Conservation (phyloP, 2,329 filamentous ascomycete species). For the Colletotrichum liriopes region DNA sequence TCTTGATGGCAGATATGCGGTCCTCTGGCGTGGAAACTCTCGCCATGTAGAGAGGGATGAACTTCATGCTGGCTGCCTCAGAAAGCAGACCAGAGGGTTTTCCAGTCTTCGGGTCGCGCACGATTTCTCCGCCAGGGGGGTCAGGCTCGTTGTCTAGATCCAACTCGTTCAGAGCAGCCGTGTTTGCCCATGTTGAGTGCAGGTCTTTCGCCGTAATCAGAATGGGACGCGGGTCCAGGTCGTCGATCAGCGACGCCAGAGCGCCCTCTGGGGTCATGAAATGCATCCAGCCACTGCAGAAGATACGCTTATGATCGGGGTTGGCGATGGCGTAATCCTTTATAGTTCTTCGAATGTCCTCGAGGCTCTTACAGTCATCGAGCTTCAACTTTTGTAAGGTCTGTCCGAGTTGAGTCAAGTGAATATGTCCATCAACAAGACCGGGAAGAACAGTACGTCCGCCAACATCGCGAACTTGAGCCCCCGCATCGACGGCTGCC, state of each 20-base stretch:
- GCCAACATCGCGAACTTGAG: slow-evolving; percentile 46
- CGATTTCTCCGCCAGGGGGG: slow-evolving; percentile 61
- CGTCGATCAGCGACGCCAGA: slow-evolving; percentile 66
- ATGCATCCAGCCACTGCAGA: slow-evolving; percentile 71
- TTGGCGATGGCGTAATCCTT: slow-evolving; percentile 60
- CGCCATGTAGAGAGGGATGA: slow-evolving; percentile 68
- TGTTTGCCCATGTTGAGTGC: slow-evolving; percentile 71
- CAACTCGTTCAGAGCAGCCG: slow-evolving; percentile 65
- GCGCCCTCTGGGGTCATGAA: slow-evolving; percentile 67
- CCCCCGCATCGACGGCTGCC: slow-evolving; percentile 46
- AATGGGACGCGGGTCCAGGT: slow-evolving; percentile 66
- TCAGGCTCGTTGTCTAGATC: slow-evolving; percentile 62
- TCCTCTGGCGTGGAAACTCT: slow-evolving; percentile 63
- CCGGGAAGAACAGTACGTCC: slow-evolving; percentile 65
- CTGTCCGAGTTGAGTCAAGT: slow-evolving; percentile 69
- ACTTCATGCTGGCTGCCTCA: slow-evolving; percentile 61
- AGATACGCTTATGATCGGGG: slow-evolving; percentile 60
- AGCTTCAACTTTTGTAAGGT: slow-evolving; percentile 67
- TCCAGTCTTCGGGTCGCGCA: slow-evolving; percentile 61
- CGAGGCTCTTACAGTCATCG: slow-evolving; percentile 60
- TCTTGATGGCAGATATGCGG: slow-evolving; percentile 61
- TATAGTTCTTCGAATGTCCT: slow-evolving; percentile 65
- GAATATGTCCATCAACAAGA: slow-evolving; percentile 73
- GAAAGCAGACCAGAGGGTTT: slow-evolving; percentile 66
- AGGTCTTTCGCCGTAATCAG: slow-evolving; percentile 72